Evolutionary conservation across 371 early-diverging fungal genomes (phyloP).

Genomic region (Racocetra persica): DNA sequence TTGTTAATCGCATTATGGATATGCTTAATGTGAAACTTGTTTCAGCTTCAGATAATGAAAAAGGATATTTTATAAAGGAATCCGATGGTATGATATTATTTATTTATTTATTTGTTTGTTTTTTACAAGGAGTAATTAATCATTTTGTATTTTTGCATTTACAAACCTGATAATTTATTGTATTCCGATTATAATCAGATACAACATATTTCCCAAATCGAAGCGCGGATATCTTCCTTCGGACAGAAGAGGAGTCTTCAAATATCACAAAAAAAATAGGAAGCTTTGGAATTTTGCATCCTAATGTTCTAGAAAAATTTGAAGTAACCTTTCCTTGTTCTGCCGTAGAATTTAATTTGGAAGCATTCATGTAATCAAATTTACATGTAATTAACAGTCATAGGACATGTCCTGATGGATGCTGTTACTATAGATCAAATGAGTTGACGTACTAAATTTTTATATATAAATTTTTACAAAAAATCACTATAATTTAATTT

Average conservation of each 20-base stretch:
- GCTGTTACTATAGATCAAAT: too few species aligned
- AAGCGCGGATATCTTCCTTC: constrained; percentile 83
- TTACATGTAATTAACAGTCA: too few species aligned
- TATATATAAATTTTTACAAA: too few species aligned
- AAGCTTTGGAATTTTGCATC: constrained; percentile 93
- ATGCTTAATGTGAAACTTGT: constrained; percentile 73
- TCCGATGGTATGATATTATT: constrained; percentile 74
- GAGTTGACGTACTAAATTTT: too few species aligned
- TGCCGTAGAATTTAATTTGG: constrained; percentile 93
- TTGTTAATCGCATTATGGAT: constrained; percentile 90
- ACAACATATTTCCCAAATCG: constrained; percentile 94
- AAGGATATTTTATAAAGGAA: constrained; percentile 87
- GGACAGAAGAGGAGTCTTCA: constrained; percentile 46
- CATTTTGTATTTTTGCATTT: constrained; percentile 13
- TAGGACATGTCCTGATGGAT: too few species aligned
- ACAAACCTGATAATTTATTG: not conserved
- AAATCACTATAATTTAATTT: too few species aligned
- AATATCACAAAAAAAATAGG: constrained; percentile 69
- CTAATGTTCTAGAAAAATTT: constrained; percentile 86
- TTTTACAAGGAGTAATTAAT: constrained; percentile 20
- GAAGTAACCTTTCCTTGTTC: constrained; percentile 89
- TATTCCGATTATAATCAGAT: constrained; percentile 51
- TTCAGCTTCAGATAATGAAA: constrained; percentile 50
- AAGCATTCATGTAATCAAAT: constrained; percentile 88
- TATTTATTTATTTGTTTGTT: constrained; percentile 23